Evolutionary conservation across 2,329 filamentous ascomycete genomes (phyloP).

Genomic region (Colletotrichum tropicicola): DNA sequence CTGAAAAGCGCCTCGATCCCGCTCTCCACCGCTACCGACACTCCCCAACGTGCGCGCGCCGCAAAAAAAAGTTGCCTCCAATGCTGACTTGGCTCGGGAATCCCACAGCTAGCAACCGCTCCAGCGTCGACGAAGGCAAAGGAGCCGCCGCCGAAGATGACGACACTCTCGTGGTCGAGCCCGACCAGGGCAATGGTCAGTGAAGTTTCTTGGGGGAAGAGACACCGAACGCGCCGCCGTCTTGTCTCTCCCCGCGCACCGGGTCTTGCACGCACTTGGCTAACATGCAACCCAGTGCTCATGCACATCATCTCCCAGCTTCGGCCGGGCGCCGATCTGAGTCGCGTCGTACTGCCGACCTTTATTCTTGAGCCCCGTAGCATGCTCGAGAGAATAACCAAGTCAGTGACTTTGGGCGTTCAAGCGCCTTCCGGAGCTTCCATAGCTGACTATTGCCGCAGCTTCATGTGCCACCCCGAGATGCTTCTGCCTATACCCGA

Average conservation of each 20-base stretch:
- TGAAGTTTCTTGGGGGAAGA: conserved; percentile 27
- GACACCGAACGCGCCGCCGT: neutral
- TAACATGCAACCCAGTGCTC: conserved; percentile 70
- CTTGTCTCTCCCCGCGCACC: neutral
- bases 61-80: conserved; percentile 19
- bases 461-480: conserved; percentile 99
- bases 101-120: conserved; percentile 54
- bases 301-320: conserved; percentile 97
- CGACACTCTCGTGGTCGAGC: conserved; percentile 85
- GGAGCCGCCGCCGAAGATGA: conserved; percentile 62
- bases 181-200: conserved; percentile 93
- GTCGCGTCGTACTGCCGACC: conserved; percentile 91
- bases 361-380: conserved; percentile 98
- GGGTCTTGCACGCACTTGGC: conserved; percentile 4
- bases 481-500: conserved; percentile 87
- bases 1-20: conserved; percentile 14
- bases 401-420: conserved; percentile 65
- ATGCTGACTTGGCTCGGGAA: conserved; percentile 55
- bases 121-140: conserved; percentile 65
- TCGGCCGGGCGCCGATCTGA: conserved; percentile 92
- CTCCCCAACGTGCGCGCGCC: conserved; percentile 19
- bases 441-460: conserved; percentile 46
- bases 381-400: conserved; percentile 98
- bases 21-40: conserved; percentile 17
- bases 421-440: neutral